Evolutionary conservation across 345 rosid species (phyloP), one percentile per base, ranked within the genome.

Genomic region (Aquilaria yunnanensis): DNA sequence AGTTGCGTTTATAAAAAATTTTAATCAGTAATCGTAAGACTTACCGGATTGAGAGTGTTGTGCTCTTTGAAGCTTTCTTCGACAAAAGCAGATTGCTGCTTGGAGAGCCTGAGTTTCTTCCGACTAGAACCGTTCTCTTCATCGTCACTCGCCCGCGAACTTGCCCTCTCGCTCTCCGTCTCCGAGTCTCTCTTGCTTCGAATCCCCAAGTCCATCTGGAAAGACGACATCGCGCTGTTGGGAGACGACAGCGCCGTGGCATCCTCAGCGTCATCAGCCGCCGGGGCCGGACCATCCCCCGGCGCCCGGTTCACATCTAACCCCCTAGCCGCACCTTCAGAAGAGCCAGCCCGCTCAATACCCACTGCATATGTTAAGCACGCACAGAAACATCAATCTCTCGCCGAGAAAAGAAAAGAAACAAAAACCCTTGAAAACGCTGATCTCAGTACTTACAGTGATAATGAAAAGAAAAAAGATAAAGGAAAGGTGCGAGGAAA

Each of bases 11-110:
- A n/a, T n/a, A n/a, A 32, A 31, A 30, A 62, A 60, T 33, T 14
- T 51, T n/a, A 72, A 34, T 16, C 47, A 30, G 47, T 14, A 62
- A 56, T 10, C 41, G 32, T 47, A 23, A 47, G n/a, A 69, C 97
- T 70, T 75, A 93, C 98, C 8, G 97, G 94, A 77, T 85, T 88
- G 56, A 90, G 94, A 13, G 96, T 90, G 45, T 59, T 85, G 73
- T 93, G 97, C 65, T 89, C 92, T 78, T 86, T 90, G 81, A 93
- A 93, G 64, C 92, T 86, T 51, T 88, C 96, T 75, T 93, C 98
- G 23, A 93, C 97, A 73, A 93, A 85, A 74, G 94, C 94, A 34
- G 98, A 90, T 62, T 90, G 97, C 41, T 90, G 89, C 60, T 90
- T 88, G 30, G 98, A 84, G 37, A 93, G 89, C 63, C 97, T 84